phyloP scores from a whole-genome alignment of 768 basidiomycete genomes.

The Sarcodon aspratus region DNA sequence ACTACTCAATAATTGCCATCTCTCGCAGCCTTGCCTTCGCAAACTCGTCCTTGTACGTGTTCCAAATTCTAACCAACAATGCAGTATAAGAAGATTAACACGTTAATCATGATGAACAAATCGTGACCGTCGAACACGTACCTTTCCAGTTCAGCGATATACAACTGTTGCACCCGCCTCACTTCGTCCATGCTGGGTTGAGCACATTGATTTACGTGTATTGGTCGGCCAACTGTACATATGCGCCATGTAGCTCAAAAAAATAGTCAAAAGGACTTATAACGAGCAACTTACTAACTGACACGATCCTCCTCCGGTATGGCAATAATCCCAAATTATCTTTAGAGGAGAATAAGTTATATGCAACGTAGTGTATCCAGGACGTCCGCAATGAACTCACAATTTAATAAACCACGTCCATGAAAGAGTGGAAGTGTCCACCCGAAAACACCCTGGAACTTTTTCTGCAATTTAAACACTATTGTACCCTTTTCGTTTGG shows the following conservation, averaged over 20 bases:
- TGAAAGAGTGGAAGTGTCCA: slow-evolving; percentile 98
- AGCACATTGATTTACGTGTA: slow-evolving; percentile 64
- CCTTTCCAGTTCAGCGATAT: slow-evolving; percentile 90
- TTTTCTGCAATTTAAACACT: slow-evolving; percentile 76
- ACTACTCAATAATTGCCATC: slow-evolving; percentile 64
- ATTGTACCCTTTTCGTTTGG: slow-evolving; percentile 90
- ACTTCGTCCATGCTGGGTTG: slow-evolving; percentile 79
- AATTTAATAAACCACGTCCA: slow-evolving; percentile 90
- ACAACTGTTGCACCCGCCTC: slow-evolving; percentile 64
- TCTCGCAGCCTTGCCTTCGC: slow-evolving; percentile 74
- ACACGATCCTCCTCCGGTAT: slow-evolving; percentile 90
- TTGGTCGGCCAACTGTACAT: slow-evolving; percentile 73
- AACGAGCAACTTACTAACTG: slow-evolving; percentile 65
- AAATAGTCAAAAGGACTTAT: not conserved
- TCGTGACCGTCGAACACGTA: slow-evolving; percentile 22
- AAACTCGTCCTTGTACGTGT: slow-evolving; percentile 90
- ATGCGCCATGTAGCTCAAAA: not conserved
- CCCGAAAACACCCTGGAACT: slow-evolving; percentile 86
- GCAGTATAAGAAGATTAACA: not conserved
- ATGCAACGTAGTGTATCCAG: not conserved
- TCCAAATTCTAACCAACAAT: slow-evolving; percentile 67
- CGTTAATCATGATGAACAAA: not conserved
- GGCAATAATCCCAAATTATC: slow-evolving; percentile 96
- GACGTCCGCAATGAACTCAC: slow-evolving; percentile 28
- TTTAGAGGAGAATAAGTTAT: slow-evolving; percentile 17